Percentiles rank a stretch among this genome's conserved stretches.
These are phyloP conservation scores for Quercus cerris DNA, from an alignment of 306 rosid species.

Conservation along the genomic window DNA sequence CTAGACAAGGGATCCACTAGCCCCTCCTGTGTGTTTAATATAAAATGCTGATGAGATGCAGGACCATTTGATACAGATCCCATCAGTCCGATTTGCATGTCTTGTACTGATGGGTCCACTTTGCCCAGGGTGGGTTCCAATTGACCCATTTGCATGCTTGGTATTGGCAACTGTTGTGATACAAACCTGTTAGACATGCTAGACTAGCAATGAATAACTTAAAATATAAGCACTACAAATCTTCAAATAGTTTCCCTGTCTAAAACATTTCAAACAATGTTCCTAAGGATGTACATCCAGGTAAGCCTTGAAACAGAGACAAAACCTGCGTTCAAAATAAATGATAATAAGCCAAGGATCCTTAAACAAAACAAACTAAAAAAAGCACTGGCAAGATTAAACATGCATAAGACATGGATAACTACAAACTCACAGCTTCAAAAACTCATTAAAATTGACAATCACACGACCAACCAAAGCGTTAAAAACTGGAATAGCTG, in stretches of 20 bases:
- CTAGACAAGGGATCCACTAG: slow-evolving; percentile 33
- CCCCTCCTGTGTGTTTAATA: slow-evolving; percentile 36
- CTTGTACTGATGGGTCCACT: slow-evolving; percentile 52
- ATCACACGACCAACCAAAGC: neutral
- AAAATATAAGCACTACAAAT: neutral
- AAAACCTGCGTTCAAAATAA: neutral
- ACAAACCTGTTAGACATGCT: slow-evolving; percentile 62
- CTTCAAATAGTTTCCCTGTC: slow-evolving; percentile 10
- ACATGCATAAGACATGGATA: neutral
- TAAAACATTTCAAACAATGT: slow-evolving; percentile 19
- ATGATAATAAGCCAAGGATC: neutral
- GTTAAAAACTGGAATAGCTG: neutral
- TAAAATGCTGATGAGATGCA: slow-evolving; percentile 37
- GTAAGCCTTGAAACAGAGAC: neutral
- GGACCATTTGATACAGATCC: slow-evolving; percentile 42
- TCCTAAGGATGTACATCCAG: slow-evolving; percentile 2
- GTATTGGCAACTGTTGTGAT: slow-evolving; percentile 42
- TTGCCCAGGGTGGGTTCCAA: slow-evolving; percentile 48
- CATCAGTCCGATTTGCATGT: slow-evolving; percentile 43
- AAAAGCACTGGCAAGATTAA: neutral
- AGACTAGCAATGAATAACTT: slow-evolving; percentile 17
- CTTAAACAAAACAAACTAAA: neutral
- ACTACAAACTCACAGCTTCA: neutral
- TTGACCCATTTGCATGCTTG: slow-evolving; percentile 58
- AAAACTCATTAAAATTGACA: neutral